Evolutionary conservation across 192 early-diverging fungal species (phyloP), one percentile per base, ranked within the genome.

Genomic region (Linnemannia schmuckeri): DNA sequence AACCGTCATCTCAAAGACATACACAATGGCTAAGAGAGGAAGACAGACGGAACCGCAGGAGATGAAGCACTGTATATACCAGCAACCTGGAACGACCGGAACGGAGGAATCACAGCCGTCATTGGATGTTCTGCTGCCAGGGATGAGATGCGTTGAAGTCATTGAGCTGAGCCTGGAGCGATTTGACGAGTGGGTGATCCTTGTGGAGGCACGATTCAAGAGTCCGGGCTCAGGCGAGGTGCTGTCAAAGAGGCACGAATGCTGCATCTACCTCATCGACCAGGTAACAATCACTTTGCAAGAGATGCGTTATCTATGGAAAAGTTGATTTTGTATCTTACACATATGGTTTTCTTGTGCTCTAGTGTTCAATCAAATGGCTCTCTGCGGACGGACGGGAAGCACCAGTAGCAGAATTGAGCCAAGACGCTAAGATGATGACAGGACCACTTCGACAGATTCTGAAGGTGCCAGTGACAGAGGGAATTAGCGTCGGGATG

Each of bases 181-280:
- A 10, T 78, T 87, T 78, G 85, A 81, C 20, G 57, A 72, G 1
- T 87, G 85, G 85, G 57, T 81, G 15, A 78, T 87, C 12, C 27
- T 55, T 38, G 35, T 81, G 2, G 85, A 81, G 40, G 41, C 66
- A 0, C 54, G 33, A 22, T 85, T 91, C 52, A 72, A 68, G 54
- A 91, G 88, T 76, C 88, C 89, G 38, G 90, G 89, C 5, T 88
- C 90, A 0, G 82, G 82, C n/a, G 80, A 87, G 37, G 42, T 15
- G 41, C 33, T 91, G 33, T 77, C 74, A 68, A 82, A 77, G 38
- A 81, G 82, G 27, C 90, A 89, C 30, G 83, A 81, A 6, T 91
- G 87, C 49, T 88, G 88, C 33, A 42, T 91, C 24, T 91, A 91
- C 73, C 70, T 91, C 15, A 73, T 89, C 3, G 87, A 91, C 70